These are phyloP conservation scores for Melanomma pulvis-pyrius DNA, from an alignment of 495 filamentous ascomycete species.

Conservation along the genomic window DNA sequence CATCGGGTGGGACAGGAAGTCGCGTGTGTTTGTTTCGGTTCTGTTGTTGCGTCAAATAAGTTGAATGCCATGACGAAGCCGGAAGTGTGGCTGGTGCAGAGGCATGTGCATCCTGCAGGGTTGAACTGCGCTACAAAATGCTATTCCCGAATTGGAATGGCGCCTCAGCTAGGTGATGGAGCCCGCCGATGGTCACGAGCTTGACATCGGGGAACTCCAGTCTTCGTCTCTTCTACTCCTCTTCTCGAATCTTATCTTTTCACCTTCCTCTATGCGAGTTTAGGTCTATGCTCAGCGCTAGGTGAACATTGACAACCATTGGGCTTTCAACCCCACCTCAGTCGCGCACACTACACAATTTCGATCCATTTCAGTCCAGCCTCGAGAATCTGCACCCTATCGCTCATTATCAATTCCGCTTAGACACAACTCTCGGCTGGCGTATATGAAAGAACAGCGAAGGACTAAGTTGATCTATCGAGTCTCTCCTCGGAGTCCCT, in stretches of 20 bases:
- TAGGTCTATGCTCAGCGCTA: not conserved
- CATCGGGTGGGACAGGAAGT: not conserved
- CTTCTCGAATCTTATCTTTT: not conserved
- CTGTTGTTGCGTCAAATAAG: slow-evolving; percentile 1
- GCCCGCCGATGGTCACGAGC: slow-evolving; percentile 31
- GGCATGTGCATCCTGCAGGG: slow-evolving; percentile 15
- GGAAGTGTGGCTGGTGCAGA: slow-evolving; percentile 8
- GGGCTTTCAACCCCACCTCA: not conserved
- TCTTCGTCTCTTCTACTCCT: slow-evolving; percentile 7
- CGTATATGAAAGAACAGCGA: not conserved
- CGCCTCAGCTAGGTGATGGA: slow-evolving; percentile 13
- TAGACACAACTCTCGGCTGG: not conserved
- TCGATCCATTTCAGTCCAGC: not conserved
- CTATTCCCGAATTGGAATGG: not conserved
- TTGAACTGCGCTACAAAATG: not conserved
- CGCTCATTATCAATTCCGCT: not conserved
- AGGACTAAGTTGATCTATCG: not conserved
- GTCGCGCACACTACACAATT: not conserved
- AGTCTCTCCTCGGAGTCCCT: not conserved
- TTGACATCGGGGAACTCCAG: slow-evolving; percentile 6
- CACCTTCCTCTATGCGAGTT: not conserved
- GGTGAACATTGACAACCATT: not conserved
- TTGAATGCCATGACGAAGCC: slow-evolving; percentile 8
- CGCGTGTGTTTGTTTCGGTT: slow-evolving; percentile 11
- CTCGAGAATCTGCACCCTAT: not conserved